These are phyloP conservation scores for Parathielavia hyrcaniae DNA, from an alignment of 495 filamentous ascomycete species.

Conservation along the genomic window DNA sequence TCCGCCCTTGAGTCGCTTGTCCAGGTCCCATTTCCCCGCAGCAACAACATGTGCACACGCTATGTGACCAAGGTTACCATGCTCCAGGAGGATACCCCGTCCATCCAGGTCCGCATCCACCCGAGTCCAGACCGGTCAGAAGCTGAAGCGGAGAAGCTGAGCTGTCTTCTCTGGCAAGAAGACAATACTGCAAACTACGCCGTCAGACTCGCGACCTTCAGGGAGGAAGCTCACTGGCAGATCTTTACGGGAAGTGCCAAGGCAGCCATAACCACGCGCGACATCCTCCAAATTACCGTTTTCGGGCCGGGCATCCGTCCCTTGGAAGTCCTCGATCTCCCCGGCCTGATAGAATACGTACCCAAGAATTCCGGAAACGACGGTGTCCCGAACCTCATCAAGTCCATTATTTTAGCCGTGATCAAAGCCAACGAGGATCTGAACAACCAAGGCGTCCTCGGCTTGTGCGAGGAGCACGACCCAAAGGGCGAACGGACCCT, in stretches of 20 bases:
- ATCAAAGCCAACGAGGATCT: constrained; percentile 48
- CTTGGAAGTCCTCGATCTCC: constrained; percentile 62
- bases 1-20: constrained; percentile 65
- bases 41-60: constrained; percentile 46
- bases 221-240: constrained; percentile 35
- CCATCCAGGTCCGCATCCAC: constrained; percentile 37
- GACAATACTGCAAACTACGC: too few species aligned
- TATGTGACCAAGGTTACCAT: constrained; percentile 54
- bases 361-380: constrained; percentile 40
- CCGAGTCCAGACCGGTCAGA: too few species aligned
- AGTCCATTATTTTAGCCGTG: constrained; percentile 53
- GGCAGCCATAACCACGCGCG: constrained; percentile 51
- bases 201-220: constrained; percentile 43
- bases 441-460: constrained; percentile 46
- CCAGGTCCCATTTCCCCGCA: constrained; percentile 54
- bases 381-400: constrained; percentile 40
- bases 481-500: constrained; percentile 45
- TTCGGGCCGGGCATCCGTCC: constrained; percentile 52
- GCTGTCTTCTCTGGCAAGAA: too few species aligned
- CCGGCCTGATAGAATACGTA: constrained; percentile 55
- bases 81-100: constrained; percentile 31
- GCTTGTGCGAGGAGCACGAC: constrained; percentile 44
- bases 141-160: too few species aligned
- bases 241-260: constrained; percentile 18
- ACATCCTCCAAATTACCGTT: constrained; percentile 61